Base-by-base conservation (phyloP, 495 filamentous ascomycete genomes). In the Trichocladium antarcticum region DNA sequence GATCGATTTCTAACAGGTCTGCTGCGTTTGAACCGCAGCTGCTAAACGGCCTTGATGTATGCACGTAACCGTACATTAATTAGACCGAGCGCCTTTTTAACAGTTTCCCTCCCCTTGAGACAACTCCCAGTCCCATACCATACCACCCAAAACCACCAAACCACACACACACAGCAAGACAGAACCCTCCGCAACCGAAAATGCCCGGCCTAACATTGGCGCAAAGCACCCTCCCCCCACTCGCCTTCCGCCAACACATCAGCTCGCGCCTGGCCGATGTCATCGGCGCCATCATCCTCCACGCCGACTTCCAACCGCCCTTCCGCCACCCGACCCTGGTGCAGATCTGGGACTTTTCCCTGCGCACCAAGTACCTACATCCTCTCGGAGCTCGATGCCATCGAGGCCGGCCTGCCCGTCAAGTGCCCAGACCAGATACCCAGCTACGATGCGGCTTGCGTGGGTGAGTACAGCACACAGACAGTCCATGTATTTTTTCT, bases 341-440 rank as follows among this genome's bases (percentile, higher is more conserved):
- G 19, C 37, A 57, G 34, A 32, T 57, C 17, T 63, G 56, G 62
- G 60, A 61, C 39, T 65, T 63, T 45, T 54, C 49, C 42, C 43
- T 45, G 54, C 48, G 58, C 9, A 61, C 52, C 10, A 42, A 51
- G 19, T 65, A 63, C 49, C 59, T 59, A 63, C 49, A 61, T 59
- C 32, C 48, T 63, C 27, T 53, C 49, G 11, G 60, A 65, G 52
- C 47, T 63, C 29, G 56, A 61, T 2, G 58, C 56, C 34, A 36
- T 63, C 32, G 55, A 49, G 42, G 37, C 34, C 14, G 59, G 62
- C 12, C 51, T 36, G 15, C 9, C 47, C 8, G 24, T 59, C 24
- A 41, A 45, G 43, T 34, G 50, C 27, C 55, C 55, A 8, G 42
- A 45, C 7, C 50, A 58, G 45, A 52, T 58, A 10, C 27, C 28